Evolutionary conservation across 2,329 filamentous ascomycete genomes (phyloP), one percentile per base, ranked within the genome.

Genomic region (Aureobasidium sp.): DNA sequence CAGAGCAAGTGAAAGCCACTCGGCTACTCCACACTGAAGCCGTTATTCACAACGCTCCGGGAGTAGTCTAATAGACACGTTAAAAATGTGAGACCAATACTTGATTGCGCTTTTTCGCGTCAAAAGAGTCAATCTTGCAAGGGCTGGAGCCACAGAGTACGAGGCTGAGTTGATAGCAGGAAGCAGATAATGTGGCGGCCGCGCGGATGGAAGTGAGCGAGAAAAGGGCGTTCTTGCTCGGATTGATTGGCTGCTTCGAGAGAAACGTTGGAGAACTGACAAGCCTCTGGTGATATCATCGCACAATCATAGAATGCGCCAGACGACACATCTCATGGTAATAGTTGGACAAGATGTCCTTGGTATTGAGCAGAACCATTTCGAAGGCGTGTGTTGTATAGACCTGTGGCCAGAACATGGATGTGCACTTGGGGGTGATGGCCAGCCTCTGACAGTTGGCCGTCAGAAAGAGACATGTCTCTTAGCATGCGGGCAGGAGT

Each of bases 51-150:
- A 60, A 60, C 57, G 44, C 20, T 34, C 37, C 45, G 57, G 57
- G 34, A 34, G 45, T 60, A 60, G 57, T 60, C 45, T 60, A 60
- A 51, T 60, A 60, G 57, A 60, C 34, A 60, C 57, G 57, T 60
- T 60, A 60, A 60, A 25, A 60, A 49, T 60, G 34, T 60, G 57
- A 60, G 57, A 60, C 57, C 57, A 60, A 60, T 60, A 60, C 44
- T 60, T 42, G 34, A 20, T 37, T 44, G 56, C 37, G 17, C 34
- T 41, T 60, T 49, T 42, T 60, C 36, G n/a, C 5, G 27, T 47
- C 14, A 36, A 27, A 48, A 20, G 20, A 58, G 29, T 42, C 17
- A 49, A 60, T 60, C 25, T 60, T n/a, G 34, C 22, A 51, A 42
- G 17, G 34, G 45, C 44, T 48, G 34, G 39, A 60, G 31, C 57